phyloP scores from a whole-genome alignment of 2,329 filamentous ascomycete genomes.

The Neonectria punicea region DNA sequence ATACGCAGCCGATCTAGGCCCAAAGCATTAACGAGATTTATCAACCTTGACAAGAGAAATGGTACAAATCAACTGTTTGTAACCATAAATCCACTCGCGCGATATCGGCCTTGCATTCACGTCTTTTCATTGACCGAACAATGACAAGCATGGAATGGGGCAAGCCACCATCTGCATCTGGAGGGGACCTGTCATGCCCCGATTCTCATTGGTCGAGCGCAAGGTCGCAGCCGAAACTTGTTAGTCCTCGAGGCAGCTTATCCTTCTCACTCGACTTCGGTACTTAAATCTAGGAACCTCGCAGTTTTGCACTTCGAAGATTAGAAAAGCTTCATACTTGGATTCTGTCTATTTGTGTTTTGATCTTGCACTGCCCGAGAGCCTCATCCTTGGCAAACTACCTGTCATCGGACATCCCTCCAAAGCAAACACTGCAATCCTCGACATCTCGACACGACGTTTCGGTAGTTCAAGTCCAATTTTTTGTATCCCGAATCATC shows the following conservation, averaged over 20 bases:
- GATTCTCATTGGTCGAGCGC: slow-evolving; percentile 32
- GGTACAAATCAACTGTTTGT: too few relatives aligned
- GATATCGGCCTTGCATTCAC: background rate
- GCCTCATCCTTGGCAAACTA: background rate
- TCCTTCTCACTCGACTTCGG: background rate
- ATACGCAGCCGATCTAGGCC: too few relatives aligned
- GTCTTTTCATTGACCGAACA: background rate
- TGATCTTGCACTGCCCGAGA: too few relatives aligned
- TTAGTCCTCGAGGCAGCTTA: background rate
- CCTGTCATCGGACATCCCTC: background rate
- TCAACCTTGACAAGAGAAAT: too few relatives aligned
- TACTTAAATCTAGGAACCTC: background rate
- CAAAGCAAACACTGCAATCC: background rate
- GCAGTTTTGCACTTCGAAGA: background rate
- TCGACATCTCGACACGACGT: background rate
- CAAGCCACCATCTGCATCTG: slow-evolving; percentile 10
- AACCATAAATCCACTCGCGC: background rate
- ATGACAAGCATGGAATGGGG: background rate
- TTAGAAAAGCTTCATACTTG: too few relatives aligned
- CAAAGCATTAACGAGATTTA: too few relatives aligned
- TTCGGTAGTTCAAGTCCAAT: background rate
- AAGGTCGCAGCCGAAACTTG: background rate
- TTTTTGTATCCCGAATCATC: background rate
- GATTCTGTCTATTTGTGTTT: background rate
- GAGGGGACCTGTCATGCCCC: slow-evolving; percentile 40